phyloP scores from a whole-genome alignment of 176 grass and related monocot genomes.

The Rhipidocladum racemiflorum region DNA sequence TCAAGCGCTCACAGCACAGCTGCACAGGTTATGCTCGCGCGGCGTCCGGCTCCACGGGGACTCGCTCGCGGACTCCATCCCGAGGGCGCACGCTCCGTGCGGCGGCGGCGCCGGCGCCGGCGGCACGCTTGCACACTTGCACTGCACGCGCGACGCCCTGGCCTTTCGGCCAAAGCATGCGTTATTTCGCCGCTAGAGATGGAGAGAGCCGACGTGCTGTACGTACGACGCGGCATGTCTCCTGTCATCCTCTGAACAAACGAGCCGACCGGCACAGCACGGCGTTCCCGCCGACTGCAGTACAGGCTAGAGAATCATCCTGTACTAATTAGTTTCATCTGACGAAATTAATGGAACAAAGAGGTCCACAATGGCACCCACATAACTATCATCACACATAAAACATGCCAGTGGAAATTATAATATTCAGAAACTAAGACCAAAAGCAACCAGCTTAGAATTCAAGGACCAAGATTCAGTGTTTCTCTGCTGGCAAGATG shows the following conservation, averaged over 20 bases:
- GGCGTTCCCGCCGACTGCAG: not conserved
- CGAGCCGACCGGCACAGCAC: not conserved
- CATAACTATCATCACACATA: not conserved
- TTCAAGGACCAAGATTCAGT: not conserved
- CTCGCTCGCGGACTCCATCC: too few species aligned
- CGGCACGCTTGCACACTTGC: too few species aligned
- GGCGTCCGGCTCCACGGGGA: too few species aligned
- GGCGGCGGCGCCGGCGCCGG: too few species aligned
- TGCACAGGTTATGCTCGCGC: too few species aligned
- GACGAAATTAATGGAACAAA: not conserved
- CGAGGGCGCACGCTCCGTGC: too few species aligned
- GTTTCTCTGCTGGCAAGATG: not conserved
- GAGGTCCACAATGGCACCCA: not conserved
- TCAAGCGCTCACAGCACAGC: too few species aligned
- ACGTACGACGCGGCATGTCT: not conserved
- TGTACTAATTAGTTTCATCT: not conserved
- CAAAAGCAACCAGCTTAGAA: not conserved
- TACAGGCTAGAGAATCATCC: not conserved
- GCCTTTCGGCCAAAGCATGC: too few species aligned
- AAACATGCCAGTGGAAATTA: not conserved
- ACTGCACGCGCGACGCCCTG: too few species aligned
- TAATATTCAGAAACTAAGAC: not conserved
- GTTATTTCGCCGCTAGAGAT: too few species aligned
- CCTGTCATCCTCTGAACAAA: not conserved
- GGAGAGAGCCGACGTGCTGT: too few species aligned